Evolutionary conservation across 306 rosid genomes (phyloP).

Genomic region (Abrus precatorius): DNA sequence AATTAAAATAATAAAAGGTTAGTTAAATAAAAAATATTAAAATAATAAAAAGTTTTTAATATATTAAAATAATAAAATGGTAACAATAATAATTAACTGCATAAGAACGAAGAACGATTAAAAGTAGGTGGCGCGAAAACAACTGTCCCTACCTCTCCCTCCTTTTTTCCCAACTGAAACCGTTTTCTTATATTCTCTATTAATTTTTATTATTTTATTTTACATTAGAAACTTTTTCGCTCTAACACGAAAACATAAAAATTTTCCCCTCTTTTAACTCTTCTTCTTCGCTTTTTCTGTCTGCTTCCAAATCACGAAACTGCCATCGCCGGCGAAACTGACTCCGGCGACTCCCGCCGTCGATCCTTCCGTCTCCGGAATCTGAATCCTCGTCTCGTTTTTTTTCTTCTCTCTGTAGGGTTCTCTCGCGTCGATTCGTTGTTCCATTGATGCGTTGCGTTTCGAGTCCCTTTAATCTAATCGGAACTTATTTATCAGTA

Average conservation of each 20-base stretch:
- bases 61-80: background rate
- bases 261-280: conserved; percentile 20
- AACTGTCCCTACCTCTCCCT: conserved; percentile 51
- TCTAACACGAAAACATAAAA: conserved; percentile 21
- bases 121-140: conserved; percentile 81
- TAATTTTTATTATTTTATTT: conserved; percentile 27
- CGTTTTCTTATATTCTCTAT: conserved; percentile 51
- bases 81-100: conserved; percentile 18
- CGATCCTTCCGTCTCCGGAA: conserved; percentile 23
- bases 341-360: conserved; percentile 43
- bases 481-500: conserved; percentile 1
- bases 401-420: background rate
- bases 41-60: background rate
- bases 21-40: background rate
- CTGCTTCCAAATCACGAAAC: conserved; percentile 41
- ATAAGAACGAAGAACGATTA: conserved; percentile 5
- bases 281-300: conserved; percentile 22
- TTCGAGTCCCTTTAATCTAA: conserved; percentile 21
- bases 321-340: conserved; percentile 48
- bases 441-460: conserved; percentile 36
- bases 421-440: conserved; percentile 30
- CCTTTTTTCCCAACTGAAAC: conserved; percentile 60
- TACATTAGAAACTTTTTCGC: background rate
- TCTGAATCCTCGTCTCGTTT: conserved; percentile 10
- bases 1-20: background rate